phyloP scores from a whole-genome alignment of 2,329 filamentous ascomycete genomes.

The Cryphonectria radicalis region DNA sequence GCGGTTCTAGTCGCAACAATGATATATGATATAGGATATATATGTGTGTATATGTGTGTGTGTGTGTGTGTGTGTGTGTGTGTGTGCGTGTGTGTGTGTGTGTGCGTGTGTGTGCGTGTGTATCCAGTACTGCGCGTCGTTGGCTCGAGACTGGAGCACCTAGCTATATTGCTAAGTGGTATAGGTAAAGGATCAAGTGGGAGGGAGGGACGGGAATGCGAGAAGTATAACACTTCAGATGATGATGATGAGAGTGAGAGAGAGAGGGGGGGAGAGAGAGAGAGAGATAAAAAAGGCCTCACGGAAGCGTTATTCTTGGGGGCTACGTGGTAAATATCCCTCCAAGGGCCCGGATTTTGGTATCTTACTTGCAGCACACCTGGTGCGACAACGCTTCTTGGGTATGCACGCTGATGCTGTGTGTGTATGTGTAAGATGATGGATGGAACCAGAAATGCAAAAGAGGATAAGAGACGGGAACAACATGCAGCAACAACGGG shows the following conservation, averaged over 20 bases:
- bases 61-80: neutral
- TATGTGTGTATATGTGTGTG: neutral
- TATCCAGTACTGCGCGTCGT: neutral
- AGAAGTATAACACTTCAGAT: neutral
- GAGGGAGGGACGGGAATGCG: neutral
- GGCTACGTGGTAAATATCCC: neutral
- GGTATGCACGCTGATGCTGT: constrained; percentile 10
- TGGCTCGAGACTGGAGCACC: neutral
- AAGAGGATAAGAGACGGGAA: constrained; percentile 7
- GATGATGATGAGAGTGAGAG: neutral
- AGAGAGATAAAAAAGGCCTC: neutral
- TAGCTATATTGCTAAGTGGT: neutral
- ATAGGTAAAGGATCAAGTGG: neutral
- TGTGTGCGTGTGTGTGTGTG: neutral
- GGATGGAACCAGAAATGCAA: neutral
- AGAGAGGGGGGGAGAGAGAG: neutral
- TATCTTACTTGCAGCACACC: constrained; percentile 9
- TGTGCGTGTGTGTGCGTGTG: neutral
- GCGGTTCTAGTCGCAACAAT: neutral
- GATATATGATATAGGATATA: neutral
- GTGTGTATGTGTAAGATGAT: neutral
- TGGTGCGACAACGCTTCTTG: constrained; percentile 14
- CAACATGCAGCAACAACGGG: neutral
- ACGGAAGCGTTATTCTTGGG: constrained; percentile 12
- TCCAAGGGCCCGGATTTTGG: constrained; percentile 3